Percentiles rank a stretch among this genome's conserved stretches.
phyloP scores from a whole-genome alignment of 768 basidiomycete species.

The Termitomyces sp. region DNA sequence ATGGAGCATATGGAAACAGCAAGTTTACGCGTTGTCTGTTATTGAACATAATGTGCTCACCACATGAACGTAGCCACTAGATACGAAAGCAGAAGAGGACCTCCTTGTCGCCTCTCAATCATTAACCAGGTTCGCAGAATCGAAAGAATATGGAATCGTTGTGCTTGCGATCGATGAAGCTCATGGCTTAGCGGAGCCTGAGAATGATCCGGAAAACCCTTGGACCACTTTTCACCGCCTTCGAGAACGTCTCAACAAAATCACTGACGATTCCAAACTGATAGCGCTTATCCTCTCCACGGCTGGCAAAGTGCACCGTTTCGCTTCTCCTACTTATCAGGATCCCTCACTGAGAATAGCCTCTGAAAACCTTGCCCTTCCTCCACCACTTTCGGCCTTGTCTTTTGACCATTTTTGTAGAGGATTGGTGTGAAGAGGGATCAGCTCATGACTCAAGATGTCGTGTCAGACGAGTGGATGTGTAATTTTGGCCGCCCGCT shows the following conservation, averaged over 20 bases:
- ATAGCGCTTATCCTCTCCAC: not conserved
- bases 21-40: too few relatives aligned
- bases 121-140: not conserved
- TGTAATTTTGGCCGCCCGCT: not conserved
- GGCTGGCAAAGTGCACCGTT: not conserved
- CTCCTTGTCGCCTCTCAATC: not conserved
- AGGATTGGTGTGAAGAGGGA: too few relatives aligned
- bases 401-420: too few relatives aligned
- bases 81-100: too few relatives aligned
- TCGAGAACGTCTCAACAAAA: not conserved
- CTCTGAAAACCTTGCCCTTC: not conserved
- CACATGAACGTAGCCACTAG: too few relatives aligned
- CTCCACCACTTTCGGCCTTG: not conserved
- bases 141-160: not conserved
- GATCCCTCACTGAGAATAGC: not conserved
- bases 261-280: too few relatives aligned
- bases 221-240: not conserved
- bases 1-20: too few relatives aligned
- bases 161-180: not conserved
- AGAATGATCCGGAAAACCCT: not conserved
- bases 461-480: not conserved
- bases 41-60: too few relatives aligned
- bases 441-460: not conserved
- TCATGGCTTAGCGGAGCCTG: not conserved
- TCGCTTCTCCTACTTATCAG: not conserved